These are phyloP conservation scores for Ascochyta rabiei DNA, from an alignment of 2,329 filamentous ascomycete genomes.

Conservation along the genomic window DNA sequence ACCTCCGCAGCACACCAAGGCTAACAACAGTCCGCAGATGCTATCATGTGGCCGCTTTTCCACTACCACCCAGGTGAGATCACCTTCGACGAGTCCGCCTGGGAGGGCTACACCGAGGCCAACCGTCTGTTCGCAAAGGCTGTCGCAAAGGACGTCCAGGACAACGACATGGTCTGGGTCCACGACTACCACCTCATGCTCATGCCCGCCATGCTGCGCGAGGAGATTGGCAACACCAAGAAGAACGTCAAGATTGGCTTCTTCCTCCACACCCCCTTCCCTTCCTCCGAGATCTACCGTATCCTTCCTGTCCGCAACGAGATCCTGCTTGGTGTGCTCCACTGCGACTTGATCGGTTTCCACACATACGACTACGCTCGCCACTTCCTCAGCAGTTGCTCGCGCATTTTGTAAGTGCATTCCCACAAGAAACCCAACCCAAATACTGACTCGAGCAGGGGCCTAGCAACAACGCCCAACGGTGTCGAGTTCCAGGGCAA, in stretches of 20 bases:
- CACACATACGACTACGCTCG: constrained; percentile 99
- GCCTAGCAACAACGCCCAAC: constrained; percentile 82
- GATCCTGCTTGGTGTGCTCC: constrained; percentile 82
- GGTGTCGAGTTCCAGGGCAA: constrained; percentile 90
- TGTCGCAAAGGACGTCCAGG: constrained; percentile 83
- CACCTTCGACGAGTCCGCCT: constrained; percentile 93
- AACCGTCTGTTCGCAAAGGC: constrained; percentile 91
- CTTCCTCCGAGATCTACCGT: constrained; percentile 94
- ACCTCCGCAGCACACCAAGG: neutral
- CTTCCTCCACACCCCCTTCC: constrained; percentile 97
- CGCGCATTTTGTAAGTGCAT: constrained; percentile 76
- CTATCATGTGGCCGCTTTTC: constrained; percentile 97
- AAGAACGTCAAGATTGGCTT: constrained; percentile 98
- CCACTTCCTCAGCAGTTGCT: constrained; percentile 95
- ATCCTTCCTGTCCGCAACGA: constrained; percentile 92
- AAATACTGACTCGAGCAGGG: constrained; percentile 46
- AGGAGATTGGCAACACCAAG: constrained; percentile 79
- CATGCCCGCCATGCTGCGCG: constrained; percentile 90
- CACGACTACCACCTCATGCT: constrained; percentile 99
- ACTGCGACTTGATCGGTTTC: constrained; percentile 95
- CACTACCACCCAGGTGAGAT: constrained; percentile 99
- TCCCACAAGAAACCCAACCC: too few relatives aligned
- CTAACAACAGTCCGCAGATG: constrained; percentile 60
- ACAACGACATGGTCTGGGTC: constrained; percentile 96
- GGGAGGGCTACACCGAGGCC: constrained; percentile 90